These are phyloP conservation scores for Jaltomata sinuosa DNA, from an alignment of 257 asterid species.

Conservation along the genomic window DNA sequence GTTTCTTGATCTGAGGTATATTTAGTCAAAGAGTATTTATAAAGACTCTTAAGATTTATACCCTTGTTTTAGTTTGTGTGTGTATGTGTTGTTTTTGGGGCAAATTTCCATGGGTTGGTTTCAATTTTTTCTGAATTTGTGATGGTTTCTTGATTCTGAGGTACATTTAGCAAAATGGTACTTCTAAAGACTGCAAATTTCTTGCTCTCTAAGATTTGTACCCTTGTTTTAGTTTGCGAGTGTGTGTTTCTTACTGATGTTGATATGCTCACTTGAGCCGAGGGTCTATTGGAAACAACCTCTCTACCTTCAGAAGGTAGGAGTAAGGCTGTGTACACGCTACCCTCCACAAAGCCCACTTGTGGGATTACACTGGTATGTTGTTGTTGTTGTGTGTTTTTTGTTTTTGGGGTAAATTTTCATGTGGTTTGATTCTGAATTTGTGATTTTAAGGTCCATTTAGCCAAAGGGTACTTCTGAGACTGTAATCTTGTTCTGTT, in stretches of 20 bases:
- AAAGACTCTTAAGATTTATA: not conserved
- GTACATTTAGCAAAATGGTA: not conserved
- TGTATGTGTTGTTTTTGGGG: not conserved
- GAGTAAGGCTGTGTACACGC: no score
- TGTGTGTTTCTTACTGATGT: no score
- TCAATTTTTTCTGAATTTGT: not conserved
- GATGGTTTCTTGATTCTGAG: not conserved
- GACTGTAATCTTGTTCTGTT: not conserved
- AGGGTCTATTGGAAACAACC: no score
- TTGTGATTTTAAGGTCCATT: constrained; percentile 42
- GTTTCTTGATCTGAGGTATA: constrained; percentile 29
- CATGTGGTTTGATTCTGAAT: not conserved
- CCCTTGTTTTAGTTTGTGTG: not conserved
- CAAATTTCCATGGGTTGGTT: not conserved
- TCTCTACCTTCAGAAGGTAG: no score
- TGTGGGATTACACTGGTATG: no score
- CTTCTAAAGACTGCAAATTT: not conserved
- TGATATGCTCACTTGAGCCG: no score
- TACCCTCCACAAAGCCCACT: no score
- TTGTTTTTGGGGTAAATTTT: not conserved
- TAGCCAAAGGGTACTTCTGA: constrained; percentile 51
- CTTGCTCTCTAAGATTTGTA: not conserved
- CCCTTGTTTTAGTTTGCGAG: not conserved
- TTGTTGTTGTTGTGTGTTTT: no score
- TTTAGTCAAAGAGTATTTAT: constrained; percentile 51